Conservation (phyloP, 108 stramenopile species). For the Cyclotella baltica region DNA sequence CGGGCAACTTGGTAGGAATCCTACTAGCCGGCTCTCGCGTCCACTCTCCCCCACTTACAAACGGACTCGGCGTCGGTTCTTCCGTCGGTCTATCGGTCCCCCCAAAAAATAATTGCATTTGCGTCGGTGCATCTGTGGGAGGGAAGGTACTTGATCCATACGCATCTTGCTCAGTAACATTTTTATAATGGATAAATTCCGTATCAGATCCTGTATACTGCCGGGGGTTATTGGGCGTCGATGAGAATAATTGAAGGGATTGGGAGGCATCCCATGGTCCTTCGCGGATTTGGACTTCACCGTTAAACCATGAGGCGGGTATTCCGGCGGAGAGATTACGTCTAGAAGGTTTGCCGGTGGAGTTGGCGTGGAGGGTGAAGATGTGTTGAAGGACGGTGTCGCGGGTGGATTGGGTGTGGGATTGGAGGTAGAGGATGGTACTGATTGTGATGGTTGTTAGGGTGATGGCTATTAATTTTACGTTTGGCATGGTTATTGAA, state of each 20-base stretch:
- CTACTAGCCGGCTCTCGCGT: constrained; percentile 2
- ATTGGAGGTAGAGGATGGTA: neutral
- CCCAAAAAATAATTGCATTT: constrained; percentile 19
- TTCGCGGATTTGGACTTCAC: constrained; percentile 26
- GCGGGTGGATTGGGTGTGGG: neutral
- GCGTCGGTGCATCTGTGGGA: constrained; percentile 27
- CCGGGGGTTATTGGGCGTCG: constrained; percentile 39
- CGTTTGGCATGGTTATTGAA: constrained; percentile 1
- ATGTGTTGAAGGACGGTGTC: constrained; percentile 17
- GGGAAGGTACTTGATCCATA: constrained; percentile 40
- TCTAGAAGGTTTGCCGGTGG: neutral
- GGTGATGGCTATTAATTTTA: constrained; percentile 1
- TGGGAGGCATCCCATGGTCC: constrained; percentile 21
- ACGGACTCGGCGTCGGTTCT: constrained; percentile 4
- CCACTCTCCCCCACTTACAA: neutral
- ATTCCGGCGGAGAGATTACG: constrained; percentile 27
- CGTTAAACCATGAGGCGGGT: constrained; percentile 15
- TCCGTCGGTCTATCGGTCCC: neutral
- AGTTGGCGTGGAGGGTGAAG: constrained; percentile 31
- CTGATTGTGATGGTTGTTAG: neutral
- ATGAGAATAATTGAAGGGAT: constrained; percentile 25
- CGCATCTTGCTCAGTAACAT: constrained; percentile 38
- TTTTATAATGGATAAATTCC: constrained; percentile 45
- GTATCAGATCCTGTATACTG: constrained; percentile 31
- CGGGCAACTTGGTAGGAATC: constrained; percentile 17